Evolutionary conservation across 805 yeast species (phyloP).

Genomic region (Ogataea henricii): DNA sequence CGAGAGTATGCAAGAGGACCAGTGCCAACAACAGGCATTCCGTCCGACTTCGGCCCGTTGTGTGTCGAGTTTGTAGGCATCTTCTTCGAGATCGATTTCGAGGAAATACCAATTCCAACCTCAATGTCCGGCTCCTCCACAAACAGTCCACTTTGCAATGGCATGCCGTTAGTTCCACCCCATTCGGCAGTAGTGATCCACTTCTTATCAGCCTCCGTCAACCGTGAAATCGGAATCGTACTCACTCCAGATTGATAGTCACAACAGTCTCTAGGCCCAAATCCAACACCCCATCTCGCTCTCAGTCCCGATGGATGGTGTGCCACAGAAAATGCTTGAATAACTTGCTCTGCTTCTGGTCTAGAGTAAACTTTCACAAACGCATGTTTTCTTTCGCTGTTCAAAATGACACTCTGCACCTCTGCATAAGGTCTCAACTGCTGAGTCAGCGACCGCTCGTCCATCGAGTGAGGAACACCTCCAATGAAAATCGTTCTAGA

Average conservation of each 20-base stretch:
- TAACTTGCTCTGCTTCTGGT: conserved; percentile 84
- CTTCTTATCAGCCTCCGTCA: conserved; percentile 90
- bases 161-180: conserved; percentile 96
- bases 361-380: conserved; percentile 93
- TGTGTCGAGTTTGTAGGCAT: conserved; percentile 90
- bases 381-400: conserved; percentile 90
- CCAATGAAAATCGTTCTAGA: conserved; percentile 94
- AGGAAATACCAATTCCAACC: conserved; percentile 90
- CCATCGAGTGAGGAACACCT: conserved; percentile 85
- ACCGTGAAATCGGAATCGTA: conserved; percentile 79
- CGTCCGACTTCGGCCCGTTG: conserved; percentile 80
- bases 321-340: conserved; percentile 58
- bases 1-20: conserved; percentile 12
- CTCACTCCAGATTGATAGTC: conserved; percentile 91
- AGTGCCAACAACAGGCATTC: conserved; percentile 19
- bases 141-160: conserved; percentile 73
- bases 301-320: conserved; percentile 70
- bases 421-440: conserved; percentile 84
- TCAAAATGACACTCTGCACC: conserved; percentile 86
- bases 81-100: conserved; percentile 86
- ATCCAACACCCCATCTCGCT: conserved; percentile 98
- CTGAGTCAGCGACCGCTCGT: conserved; percentile 67
- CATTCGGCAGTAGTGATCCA: conserved; percentile 92
- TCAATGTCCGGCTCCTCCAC: conserved; percentile 98
- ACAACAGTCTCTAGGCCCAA: conserved; percentile 98